phyloP scores from a whole-genome alignment of 306 rosid genomes.

The Vigna reflexopilosa region DNA sequence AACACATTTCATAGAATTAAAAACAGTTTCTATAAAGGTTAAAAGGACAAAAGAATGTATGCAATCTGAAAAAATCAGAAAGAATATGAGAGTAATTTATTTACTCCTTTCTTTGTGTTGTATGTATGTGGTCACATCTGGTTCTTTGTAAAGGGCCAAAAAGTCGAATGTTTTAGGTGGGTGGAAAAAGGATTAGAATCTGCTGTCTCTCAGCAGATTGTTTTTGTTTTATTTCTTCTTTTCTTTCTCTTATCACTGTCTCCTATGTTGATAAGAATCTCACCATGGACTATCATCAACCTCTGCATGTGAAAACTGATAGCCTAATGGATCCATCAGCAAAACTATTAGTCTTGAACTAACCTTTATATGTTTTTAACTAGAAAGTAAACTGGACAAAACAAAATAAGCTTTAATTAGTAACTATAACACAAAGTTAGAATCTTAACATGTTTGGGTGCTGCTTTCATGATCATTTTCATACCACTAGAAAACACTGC shows the following conservation, averaged over 20 bases:
- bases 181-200: conserved; percentile 72
- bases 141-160: conserved; percentile 52
- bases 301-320: conserved; percentile 28
- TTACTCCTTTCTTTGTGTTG: conserved; percentile 2
- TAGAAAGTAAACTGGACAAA: conserved; percentile 6
- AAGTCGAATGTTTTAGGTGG: conserved; percentile 52
- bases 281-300: conserved; percentile 45
- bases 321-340: neutral
- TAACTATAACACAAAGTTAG: conserved; percentile 11
- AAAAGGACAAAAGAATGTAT: neutral
- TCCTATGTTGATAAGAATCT: conserved; percentile 61
- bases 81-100: neutral
- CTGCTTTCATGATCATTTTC: conserved; percentile 20
- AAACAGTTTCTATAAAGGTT: neutral
- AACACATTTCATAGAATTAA: neutral
- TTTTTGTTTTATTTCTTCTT: conserved; percentile 48
- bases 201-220: conserved; percentile 45
- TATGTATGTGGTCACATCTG: conserved; percentile 55
- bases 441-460: conserved; percentile 37
- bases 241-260: conserved; percentile 50
- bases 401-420: neutral
- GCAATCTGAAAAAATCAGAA: neutral
- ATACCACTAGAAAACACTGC: conserved; percentile 26
- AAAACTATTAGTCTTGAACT: neutral
- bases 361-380: conserved; percentile 5